A percentile compares a stretch with the other conserved stretches of the same genome.
Conservation (phyloP, 768 basidiomycete species). For the Neoboletus subvelutipes region DNA sequence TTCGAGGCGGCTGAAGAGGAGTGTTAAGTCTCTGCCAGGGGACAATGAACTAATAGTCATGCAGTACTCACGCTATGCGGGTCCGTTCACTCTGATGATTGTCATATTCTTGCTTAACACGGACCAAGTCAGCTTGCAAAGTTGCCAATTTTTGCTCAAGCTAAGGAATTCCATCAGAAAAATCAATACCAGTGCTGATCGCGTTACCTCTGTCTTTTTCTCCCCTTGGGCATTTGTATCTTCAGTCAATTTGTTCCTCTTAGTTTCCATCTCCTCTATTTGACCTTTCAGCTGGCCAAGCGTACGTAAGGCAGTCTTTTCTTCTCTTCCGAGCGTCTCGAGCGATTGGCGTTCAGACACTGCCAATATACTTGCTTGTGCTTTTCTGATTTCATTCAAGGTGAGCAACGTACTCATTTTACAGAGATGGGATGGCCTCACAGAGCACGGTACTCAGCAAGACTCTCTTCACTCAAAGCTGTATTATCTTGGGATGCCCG, state of each 20-base stretch:
- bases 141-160: conserved; percentile 59
- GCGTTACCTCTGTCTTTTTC: conserved; percentile 57
- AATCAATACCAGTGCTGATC: too few species aligned
- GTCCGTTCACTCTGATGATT: conserved; percentile 82
- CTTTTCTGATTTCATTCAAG: conserved; percentile 54
- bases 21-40: neutral
- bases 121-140: conserved; percentile 60
- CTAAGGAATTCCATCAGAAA: conserved; percentile 24
- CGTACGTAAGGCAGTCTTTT: conserved; percentile 67
- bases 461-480: conserved; percentile 76
- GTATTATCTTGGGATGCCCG: conserved; percentile 71
- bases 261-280: conserved; percentile 61
- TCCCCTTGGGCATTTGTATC: conserved; percentile 50
- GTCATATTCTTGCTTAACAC: conserved; percentile 74
- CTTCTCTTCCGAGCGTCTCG: conserved; percentile 77
- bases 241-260: conserved; percentile 52
- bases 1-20: conserved; percentile 70
- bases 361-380: conserved; percentile 72
- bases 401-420: conserved; percentile 4
- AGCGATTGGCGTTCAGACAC: conserved; percentile 86
- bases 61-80: conserved; percentile 59
- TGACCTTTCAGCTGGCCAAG: conserved; percentile 68
- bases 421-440: conserved; percentile 5
- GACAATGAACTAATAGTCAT: neutral
- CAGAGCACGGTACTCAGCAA: conserved; percentile 70